These are phyloP conservation scores for Aphanocladium album DNA, from an alignment of 2,329 filamentous ascomycete species.

Conservation along the genomic window DNA sequence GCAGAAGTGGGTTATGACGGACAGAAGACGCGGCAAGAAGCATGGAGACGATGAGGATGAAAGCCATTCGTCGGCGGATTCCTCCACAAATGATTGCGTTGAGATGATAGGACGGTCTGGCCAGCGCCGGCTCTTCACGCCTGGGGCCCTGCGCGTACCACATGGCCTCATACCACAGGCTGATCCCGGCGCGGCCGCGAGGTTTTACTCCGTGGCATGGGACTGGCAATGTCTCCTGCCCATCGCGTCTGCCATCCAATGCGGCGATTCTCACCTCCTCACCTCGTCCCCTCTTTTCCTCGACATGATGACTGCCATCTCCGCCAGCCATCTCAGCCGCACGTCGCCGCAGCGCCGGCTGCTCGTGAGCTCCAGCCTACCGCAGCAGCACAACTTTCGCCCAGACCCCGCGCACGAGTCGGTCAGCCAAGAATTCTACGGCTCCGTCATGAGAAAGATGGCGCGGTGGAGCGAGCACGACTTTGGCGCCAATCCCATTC, in stretches of 20 bases:
- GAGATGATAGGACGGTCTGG: background rate
- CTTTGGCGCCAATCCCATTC: constrained; percentile 6
- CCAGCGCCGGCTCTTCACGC: background rate
- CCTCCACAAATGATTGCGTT: background rate
- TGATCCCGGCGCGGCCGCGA: background rate
- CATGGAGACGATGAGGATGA: background rate
- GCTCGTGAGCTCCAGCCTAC: background rate
- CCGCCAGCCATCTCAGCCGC: constrained; percentile 13
- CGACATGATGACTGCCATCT: constrained; percentile 10
- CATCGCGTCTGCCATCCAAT: background rate
- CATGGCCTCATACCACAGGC: background rate
- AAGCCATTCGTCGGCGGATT: too few species aligned
- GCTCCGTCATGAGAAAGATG: constrained; percentile 12
- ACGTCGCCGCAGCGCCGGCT: constrained; percentile 2
- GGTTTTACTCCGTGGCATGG: constrained; percentile 1
- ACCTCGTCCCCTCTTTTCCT: background rate
- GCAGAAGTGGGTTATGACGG: too few species aligned
- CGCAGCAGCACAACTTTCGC: background rate
- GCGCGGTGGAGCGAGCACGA: constrained; percentile 12
- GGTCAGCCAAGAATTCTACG: constrained; percentile 13
- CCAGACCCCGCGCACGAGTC: constrained; percentile 13
- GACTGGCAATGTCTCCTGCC: background rate
- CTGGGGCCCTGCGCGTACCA: background rate
- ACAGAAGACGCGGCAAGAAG: too few species aligned
- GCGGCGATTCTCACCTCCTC: background rate